phyloP scores from a whole-genome alignment of 1,284 basidiomycete genomes.

The Omphalotus olearius region DNA sequence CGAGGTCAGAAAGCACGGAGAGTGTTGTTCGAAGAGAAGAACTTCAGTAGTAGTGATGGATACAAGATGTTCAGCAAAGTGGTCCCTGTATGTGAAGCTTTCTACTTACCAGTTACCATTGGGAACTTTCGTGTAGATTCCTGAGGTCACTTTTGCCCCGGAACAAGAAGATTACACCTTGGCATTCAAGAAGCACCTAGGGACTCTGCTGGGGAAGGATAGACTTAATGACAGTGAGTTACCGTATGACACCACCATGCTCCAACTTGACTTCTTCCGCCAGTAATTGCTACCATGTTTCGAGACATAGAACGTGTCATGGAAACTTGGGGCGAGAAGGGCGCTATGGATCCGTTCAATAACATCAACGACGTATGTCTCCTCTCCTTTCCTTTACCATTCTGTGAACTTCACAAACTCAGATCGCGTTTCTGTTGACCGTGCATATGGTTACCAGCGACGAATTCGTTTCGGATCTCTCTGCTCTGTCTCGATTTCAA shows the following conservation, averaged over 20 bases:
- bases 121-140: constrained; percentile 15
- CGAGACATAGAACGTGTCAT: constrained; percentile 27
- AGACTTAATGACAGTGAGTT: constrained; percentile 21
- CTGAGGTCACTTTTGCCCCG: constrained; percentile 19
- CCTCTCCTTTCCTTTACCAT: neutral
- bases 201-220: constrained; percentile 21
- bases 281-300: constrained; percentile 29
- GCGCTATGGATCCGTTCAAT: constrained; percentile 31
- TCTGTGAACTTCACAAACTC: neutral
- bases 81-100: constrained; percentile 13
- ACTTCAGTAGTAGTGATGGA: constrained; percentile 28
- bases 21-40: constrained; percentile 27
- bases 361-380: constrained; percentile 29
- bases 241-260: neutral
- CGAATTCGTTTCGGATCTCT: constrained; percentile 29
- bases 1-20: constrained; percentile 28
- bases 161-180: constrained; percentile 12
- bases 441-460: constrained; percentile 31
- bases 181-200: constrained; percentile 19
- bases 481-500: constrained; percentile 22
- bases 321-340: constrained; percentile 27
- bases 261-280: neutral
- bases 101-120: neutral
- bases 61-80: constrained; percentile 32
- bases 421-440: constrained; percentile 38